phyloP scores from a whole-genome alignment of 257 asterid species.

The Nicotiana attenuata region DNA sequence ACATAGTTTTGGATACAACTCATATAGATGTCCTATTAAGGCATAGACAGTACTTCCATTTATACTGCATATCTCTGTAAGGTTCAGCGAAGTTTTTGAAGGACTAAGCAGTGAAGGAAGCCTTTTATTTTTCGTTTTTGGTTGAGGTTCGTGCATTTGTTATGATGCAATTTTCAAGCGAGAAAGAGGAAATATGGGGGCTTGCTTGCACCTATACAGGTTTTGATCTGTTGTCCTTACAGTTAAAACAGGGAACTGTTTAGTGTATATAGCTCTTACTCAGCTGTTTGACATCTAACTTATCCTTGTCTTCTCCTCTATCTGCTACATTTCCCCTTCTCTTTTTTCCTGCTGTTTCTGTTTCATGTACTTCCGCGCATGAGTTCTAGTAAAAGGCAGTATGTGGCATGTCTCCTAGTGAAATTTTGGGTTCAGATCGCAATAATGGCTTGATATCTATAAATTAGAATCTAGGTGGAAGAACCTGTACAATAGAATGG shows the following conservation, averaged over 20 bases:
- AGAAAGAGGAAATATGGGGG: neutral
- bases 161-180: neutral
- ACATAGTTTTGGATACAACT: constrained; percentile 5
- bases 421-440: neutral
- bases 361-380: neutral
- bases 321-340: neutral
- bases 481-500: neutral
- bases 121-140: neutral
- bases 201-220: neutral
- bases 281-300: neutral
- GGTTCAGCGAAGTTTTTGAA: neutral
- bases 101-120: constrained; percentile 1
- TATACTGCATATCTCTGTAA: neutral
- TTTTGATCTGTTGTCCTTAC: neutral
- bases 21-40: neutral
- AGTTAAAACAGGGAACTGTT: neutral
- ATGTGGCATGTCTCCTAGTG: neutral
- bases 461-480: neutral
- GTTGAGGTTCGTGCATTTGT: neutral
- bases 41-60: neutral
- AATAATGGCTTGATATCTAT: neutral
- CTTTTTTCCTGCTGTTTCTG: neutral
- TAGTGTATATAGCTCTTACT: constrained; percentile 6
- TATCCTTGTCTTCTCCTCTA: neutral
- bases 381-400: neutral